A percentile compares a stretch with the other conserved stretches of the same genome.
Evolutionary conservation across 1,284 basidiomycete genomes (phyloP).

Genomic region (Gymnopus androsaceus): DNA sequence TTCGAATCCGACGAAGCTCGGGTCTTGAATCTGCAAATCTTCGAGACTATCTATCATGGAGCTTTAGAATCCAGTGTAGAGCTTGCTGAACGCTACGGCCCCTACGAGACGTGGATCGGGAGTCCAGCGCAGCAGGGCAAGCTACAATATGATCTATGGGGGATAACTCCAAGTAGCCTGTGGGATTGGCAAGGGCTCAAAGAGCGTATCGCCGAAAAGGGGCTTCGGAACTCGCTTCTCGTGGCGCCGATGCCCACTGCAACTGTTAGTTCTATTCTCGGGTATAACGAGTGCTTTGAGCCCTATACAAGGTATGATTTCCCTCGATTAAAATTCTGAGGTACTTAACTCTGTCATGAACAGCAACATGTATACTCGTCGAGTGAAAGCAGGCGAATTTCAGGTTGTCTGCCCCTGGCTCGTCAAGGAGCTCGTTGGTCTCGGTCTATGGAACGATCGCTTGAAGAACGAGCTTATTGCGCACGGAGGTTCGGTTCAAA

Average conservation of each 20-base stretch:
- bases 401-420: slow-evolving; percentile 99
- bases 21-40: slow-evolving; percentile 92
- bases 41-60: slow-evolving; percentile 99
- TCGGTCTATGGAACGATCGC: slow-evolving; percentile 94
- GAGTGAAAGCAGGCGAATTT: slow-evolving; percentile 98
- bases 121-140: slow-evolving; percentile 88
- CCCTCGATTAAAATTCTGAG: not conserved
- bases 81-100: slow-evolving; percentile 80
- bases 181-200: slow-evolving; percentile 96
- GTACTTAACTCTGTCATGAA: slow-evolving; percentile 2
- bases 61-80: slow-evolving; percentile 92
- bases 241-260: slow-evolving; percentile 99
- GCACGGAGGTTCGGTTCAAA: slow-evolving; percentile 93
- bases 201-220: slow-evolving; percentile 82
- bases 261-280: slow-evolving; percentile 97
- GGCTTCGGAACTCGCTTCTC: slow-evolving; percentile 91
- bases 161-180: slow-evolving; percentile 87
- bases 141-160: slow-evolving; percentile 97
- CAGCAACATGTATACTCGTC: slow-evolving; percentile 98
- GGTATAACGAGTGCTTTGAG: slow-evolving; percentile 99
- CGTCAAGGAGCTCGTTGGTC: slow-evolving; percentile 93
- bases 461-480: slow-evolving; percentile 99
- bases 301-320: slow-evolving; percentile 82
- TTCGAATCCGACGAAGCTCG: slow-evolving; percentile 92
- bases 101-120: slow-evolving; percentile 91